Evolutionary conservation across 371 early-diverging fungal genomes (phyloP).

Genomic region (Mortierella sp.): DNA sequence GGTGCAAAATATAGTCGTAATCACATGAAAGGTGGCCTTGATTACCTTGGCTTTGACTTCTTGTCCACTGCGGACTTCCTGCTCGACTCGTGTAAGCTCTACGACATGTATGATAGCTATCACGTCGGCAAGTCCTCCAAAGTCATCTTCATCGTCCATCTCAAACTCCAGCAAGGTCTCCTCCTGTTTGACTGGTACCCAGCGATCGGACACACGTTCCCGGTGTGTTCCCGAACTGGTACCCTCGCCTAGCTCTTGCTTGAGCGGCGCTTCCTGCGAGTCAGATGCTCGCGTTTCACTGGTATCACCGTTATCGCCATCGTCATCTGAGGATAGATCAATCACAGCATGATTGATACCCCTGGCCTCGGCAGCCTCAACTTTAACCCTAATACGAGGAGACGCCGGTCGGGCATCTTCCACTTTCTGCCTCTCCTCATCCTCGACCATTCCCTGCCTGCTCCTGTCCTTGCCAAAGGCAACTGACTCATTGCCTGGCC

Average conservation of each 20-base stretch:
- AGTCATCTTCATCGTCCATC: constrained; percentile 48
- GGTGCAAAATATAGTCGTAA: neutral
- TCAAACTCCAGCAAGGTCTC: constrained; percentile 45
- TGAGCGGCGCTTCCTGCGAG: neutral
- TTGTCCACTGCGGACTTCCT: neutral
- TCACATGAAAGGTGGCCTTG: neutral
- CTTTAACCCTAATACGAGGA: constrained; percentile 4
- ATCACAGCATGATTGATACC: constrained; percentile 22
- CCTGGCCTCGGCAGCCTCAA: neutral
- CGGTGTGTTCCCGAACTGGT: neutral
- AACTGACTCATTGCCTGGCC: too few relatives aligned
- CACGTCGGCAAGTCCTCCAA: constrained; percentile 22
- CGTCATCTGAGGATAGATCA: constrained; percentile 42
- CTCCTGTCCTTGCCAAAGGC: neutral
- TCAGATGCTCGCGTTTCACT: neutral
- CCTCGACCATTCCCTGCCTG: neutral
- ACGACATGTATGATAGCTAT: constrained; percentile 24
- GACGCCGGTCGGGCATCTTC: neutral
- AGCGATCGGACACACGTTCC: neutral
- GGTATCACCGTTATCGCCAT: neutral
- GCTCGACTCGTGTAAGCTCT: constrained; percentile 26
- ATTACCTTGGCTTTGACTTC: constrained; percentile 49
- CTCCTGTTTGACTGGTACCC: constrained; percentile 30
- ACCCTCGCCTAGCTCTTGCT: constrained; percentile 1
- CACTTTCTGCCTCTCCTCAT: neutral